These are phyloP conservation scores for Akebia trifoliata DNA, from an alignment of 164 flowering plant genomes.

Conservation along the genomic window DNA sequence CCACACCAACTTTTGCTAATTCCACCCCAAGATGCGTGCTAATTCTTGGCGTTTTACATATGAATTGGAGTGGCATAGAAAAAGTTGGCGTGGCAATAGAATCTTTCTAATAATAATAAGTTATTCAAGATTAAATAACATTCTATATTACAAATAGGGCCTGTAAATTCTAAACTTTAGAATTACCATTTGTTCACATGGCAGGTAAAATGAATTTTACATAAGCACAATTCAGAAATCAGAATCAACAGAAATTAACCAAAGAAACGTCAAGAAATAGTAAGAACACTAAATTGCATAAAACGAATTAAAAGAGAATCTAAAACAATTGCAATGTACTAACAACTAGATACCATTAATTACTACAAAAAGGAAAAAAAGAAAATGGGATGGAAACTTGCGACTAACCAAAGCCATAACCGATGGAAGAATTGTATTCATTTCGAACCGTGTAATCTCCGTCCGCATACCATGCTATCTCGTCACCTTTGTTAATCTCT, in stretches of 20 bases:
- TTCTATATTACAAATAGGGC: background rate
- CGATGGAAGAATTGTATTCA: conserved; percentile 52
- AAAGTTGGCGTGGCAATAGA: too few relatives aligned
- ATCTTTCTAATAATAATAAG: too few relatives aligned
- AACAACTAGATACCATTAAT: too few relatives aligned
- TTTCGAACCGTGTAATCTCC: conserved; percentile 64
- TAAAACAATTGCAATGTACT: too few relatives aligned
- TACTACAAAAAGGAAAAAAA: background rate
- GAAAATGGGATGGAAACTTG: background rate
- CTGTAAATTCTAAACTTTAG: background rate
- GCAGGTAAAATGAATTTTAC: background rate
- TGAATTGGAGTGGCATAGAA: too few relatives aligned
- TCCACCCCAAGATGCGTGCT: too few relatives aligned
- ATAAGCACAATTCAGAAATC: background rate
- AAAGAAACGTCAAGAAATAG: background rate
- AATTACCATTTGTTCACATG: too few relatives aligned
- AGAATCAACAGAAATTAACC: background rate
- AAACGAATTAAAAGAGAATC: too few relatives aligned
- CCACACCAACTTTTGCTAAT: too few relatives aligned
- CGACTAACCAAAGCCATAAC: conserved; percentile 60
- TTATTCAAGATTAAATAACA: too few relatives aligned
- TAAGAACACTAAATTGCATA: background rate
- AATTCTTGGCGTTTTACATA: too few relatives aligned
- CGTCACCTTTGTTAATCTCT: conserved; percentile 67
- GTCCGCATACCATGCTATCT: conserved; percentile 79